A percentile compares a stretch with the other conserved stretches of the same genome.
phyloP scores from a whole-genome alignment of 2,329 filamentous ascomycete genomes.

The Aspergillus intermedius region DNA sequence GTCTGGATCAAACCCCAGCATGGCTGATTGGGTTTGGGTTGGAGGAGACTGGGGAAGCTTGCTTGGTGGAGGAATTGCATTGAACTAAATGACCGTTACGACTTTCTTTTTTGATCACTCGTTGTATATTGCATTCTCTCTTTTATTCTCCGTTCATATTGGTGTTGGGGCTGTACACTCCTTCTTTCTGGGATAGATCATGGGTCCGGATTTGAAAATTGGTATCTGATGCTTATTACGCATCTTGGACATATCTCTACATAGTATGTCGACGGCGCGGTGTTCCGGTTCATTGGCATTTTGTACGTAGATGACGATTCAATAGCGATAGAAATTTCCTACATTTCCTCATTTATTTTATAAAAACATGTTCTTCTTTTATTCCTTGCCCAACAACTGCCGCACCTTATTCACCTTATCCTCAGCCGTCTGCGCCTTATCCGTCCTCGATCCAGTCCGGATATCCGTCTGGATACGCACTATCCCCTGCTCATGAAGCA shows the following conservation, averaged over 20 bases:
- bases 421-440: slow-evolving; percentile 73
- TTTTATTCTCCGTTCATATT: slow-evolving; percentile 1
- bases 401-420: slow-evolving; percentile 67
- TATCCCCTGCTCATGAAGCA: slow-evolving; percentile 71
- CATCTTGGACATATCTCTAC: no score
- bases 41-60: slow-evolving; percentile 37
- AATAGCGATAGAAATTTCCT: background rate
- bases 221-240: no score
- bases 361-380: no score
- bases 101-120: background rate
- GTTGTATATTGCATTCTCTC: slow-evolving; percentile 1
- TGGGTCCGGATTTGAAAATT: background rate
- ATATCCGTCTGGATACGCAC: slow-evolving; percentile 84
- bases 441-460: slow-evolving; percentile 76
- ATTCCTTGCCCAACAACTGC: slow-evolving; percentile 36
- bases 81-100: slow-evolving; percentile 13
- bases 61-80: slow-evolving; percentile 34
- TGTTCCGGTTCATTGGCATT: slow-evolving; percentile 1
- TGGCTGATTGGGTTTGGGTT: slow-evolving; percentile 41
- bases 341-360: no score
- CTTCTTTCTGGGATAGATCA: background rate
- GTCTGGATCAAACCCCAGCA: slow-evolving; percentile 29
- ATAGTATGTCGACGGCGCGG: background rate
- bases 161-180: background rate
- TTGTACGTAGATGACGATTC: background rate